A percentile compares a stretch with the other conserved stretches of the same genome.
Conservation (phyloP, 257 asterid genomes). For the Paraleonurus japonicus region DNA sequence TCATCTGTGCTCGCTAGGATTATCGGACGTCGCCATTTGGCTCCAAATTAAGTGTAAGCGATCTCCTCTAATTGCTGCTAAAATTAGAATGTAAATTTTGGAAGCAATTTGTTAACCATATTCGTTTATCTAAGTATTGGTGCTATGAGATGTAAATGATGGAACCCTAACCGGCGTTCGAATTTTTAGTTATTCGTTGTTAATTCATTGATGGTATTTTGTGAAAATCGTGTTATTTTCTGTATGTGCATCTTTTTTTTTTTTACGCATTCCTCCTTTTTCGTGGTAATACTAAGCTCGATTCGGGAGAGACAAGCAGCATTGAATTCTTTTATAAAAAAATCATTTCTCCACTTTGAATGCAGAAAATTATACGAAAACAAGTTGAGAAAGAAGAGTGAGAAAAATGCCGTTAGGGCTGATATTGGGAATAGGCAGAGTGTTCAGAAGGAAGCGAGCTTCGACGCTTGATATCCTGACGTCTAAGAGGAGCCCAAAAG, state of each 20-base stretch:
- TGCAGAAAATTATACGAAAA: not conserved
- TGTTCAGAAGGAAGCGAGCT: constrained; percentile 68
- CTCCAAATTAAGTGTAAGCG: not conserved
- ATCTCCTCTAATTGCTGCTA: not conserved
- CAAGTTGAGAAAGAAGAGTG: not conserved
- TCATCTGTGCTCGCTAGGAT: not conserved
- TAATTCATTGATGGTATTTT: not conserved
- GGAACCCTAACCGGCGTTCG: not conserved
- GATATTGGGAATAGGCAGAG: constrained; percentile 65
- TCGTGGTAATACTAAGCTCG: not conserved
- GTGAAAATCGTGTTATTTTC: not conserved
- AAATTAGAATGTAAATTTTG: not conserved
- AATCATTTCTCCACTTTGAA: not conserved
- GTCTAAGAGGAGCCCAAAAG: constrained; percentile 60
- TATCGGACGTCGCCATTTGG: not conserved
- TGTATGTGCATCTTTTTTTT: not conserved
- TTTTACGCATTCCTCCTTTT: not conserved
- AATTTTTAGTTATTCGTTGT: not conserved
- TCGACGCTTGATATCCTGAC: constrained; percentile 80
- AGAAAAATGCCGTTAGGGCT: constrained; percentile 64
- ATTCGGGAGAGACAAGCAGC: not conserved
- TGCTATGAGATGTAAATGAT: not conserved
- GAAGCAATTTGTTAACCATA: not conserved
- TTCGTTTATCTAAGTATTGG: not conserved
- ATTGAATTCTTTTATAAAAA: no score